Conservation (phyloP, 2,329 filamentous ascomycete species). For the Ascochyta koolunga region DNA sequence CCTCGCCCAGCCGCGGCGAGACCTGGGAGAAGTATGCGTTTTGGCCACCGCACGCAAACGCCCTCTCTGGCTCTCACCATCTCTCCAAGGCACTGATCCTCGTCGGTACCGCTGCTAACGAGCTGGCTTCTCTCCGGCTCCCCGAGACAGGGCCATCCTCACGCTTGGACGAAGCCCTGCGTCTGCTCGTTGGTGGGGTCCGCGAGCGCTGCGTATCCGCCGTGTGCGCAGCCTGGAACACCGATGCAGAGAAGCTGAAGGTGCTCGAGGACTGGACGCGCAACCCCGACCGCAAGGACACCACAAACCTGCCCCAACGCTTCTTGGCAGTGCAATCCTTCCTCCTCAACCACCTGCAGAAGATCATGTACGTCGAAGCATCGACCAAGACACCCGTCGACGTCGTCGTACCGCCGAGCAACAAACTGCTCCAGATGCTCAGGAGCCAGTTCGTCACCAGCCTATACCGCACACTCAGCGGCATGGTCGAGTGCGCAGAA, state of each 20-base stretch:
- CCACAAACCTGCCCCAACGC: constrained; percentile 87
- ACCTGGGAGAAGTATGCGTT: constrained; percentile 94
- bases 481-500: constrained; percentile 97
- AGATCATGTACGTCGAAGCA: constrained; percentile 92
- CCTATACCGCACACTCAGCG: constrained; percentile 89
- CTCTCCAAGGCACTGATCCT: constrained; percentile 80
- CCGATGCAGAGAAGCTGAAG: constrained; percentile 90
- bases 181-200: constrained; percentile 74
- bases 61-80: constrained; percentile 89
- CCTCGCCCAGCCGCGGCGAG: constrained; percentile 75
- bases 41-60: constrained; percentile 93
- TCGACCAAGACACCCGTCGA: constrained; percentile 76
- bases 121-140: constrained; percentile 78
- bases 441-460: constrained; percentile 91
- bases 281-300: constrained; percentile 77
- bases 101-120: constrained; percentile 84
- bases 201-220: constrained; percentile 86
- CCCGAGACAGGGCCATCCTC: constrained; percentile 63
- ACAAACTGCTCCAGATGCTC: constrained; percentile 89
- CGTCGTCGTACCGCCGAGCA: constrained; percentile 82
- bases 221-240: constrained; percentile 88
- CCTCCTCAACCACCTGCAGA: constrained; percentile 86
- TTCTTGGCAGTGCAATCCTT: constrained; percentile 86
- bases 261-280: constrained; percentile 93
- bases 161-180: constrained; percentile 69